Conservation (phyloP, 768 basidiomycete genomes). For the Tricholoma furcatifolium region DNA sequence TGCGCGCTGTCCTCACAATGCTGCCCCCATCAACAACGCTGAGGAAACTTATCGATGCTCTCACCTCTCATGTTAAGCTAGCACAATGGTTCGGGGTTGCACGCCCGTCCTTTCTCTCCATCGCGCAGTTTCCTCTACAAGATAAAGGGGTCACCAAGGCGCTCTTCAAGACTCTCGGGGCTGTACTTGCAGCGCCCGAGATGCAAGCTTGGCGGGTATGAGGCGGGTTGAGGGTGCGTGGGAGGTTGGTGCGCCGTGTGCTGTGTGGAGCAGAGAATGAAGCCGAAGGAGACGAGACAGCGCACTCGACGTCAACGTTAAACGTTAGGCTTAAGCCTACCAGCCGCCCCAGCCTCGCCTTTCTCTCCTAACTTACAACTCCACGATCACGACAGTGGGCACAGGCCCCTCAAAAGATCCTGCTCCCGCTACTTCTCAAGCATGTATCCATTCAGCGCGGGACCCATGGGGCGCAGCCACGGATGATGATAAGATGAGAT, state of each 20-base stretch:
- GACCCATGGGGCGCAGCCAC: conserved; percentile 43
- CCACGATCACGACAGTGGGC: conserved; percentile 39
- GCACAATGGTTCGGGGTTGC: conserved; percentile 69
- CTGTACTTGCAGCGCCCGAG: too few species aligned
- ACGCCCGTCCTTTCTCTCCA: background rate
- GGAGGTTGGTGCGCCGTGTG: too few species aligned
- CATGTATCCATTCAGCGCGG: conserved; percentile 42
- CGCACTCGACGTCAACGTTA: too few species aligned
- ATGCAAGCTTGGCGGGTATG: too few species aligned
- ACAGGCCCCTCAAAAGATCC: conserved; percentile 63
- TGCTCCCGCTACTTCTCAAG: conserved; percentile 56
- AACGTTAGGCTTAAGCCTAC: conserved; percentile 29
- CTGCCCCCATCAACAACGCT: conserved; percentile 10
- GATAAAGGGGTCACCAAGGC: too few species aligned
- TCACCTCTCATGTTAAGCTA: conserved; percentile 57
- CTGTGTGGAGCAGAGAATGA: too few species aligned
- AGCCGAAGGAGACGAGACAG: too few species aligned
- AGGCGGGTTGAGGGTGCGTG: too few species aligned
- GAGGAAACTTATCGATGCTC: conserved; percentile 51
- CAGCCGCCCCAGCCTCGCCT: conserved; percentile 29
- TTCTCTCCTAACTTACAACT: conserved; percentile 37
- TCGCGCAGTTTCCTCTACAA: too few species aligned
- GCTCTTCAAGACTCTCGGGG: too few species aligned
- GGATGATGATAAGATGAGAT: too few species aligned
- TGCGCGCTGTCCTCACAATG: too few species aligned